A percentile compares a stretch with the other conserved stretches of the same genome.
These are phyloP conservation scores for Coniferiporia weirii DNA, from an alignment of 1,284 basidiomycete species.

Conservation along the genomic window DNA sequence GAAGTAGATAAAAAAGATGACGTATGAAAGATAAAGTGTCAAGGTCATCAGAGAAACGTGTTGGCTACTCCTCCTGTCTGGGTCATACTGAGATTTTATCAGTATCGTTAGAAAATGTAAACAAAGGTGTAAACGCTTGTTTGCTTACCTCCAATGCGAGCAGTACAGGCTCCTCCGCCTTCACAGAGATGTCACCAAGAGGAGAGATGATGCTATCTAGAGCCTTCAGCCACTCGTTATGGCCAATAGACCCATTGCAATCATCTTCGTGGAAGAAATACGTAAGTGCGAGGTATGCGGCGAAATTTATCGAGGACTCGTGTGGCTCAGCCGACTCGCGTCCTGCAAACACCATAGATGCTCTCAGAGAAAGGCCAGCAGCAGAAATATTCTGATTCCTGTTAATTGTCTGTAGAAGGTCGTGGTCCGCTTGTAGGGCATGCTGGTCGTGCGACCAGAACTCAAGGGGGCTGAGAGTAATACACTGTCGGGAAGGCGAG, in stretches of 20 bases:
- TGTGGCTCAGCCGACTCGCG: conserved; percentile 50
- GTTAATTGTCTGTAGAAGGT: conserved; percentile 55
- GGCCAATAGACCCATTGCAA: conserved; percentile 58
- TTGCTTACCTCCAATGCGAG: conserved; percentile 63
- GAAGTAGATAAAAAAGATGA: conserved; percentile 75
- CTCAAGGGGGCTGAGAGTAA: conserved; percentile 65
- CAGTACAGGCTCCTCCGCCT: conserved; percentile 55
- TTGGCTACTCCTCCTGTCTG: conserved; percentile 21
- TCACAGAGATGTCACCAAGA: conserved; percentile 39
- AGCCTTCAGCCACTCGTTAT: conserved; percentile 56
- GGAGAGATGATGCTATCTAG: conserved; percentile 44
- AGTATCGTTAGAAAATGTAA: conserved; percentile 2
- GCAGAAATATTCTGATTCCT: conserved; percentile 46
- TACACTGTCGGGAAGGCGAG: conserved; percentile 42
- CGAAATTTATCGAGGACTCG: conserved; percentile 49
- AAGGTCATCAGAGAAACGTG: conserved; percentile 58
- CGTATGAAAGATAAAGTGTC: conserved; percentile 77
- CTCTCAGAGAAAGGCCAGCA: conserved; percentile 56
- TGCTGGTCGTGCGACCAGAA: conserved; percentile 68
- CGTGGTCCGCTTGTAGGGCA: conserved; percentile 45
- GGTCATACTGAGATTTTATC: conserved; percentile 28
- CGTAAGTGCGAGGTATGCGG: conserved; percentile 67
- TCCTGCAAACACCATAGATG: conserved; percentile 73
- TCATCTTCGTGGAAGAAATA: conserved; percentile 73
- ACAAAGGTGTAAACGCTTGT: background rate